A percentile compares a stretch with the other conserved stretches of the same genome.
Conservation (phyloP, 2,329 filamentous ascomycete genomes). For the Colletotrichum abscissum region DNA sequence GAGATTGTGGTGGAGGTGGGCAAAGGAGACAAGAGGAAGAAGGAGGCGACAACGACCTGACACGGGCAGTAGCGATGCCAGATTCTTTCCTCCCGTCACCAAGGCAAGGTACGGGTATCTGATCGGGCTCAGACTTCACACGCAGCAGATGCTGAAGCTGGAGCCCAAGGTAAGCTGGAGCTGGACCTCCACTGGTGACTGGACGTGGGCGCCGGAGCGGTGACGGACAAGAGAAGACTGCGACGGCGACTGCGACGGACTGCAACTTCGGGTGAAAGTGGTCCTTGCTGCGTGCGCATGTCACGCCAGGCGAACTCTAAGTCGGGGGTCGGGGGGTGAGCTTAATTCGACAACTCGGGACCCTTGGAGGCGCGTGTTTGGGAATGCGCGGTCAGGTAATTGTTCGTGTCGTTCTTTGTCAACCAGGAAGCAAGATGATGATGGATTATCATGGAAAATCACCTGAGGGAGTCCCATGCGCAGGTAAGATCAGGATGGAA, state of each 20-base stretch:
- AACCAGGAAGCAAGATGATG: neutral
- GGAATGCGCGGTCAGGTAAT: neutral
- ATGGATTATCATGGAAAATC: neutral
- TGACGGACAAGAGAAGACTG: neutral
- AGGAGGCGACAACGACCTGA: neutral
- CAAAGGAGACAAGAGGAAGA: neutral
- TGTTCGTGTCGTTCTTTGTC: neutral
- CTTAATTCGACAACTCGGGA: conserved; percentile 32
- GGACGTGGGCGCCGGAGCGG: neutral
- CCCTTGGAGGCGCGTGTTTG: neutral
- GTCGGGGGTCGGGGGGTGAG: conserved; percentile 25
- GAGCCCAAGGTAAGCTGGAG: too few species aligned
- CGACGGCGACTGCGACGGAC: conserved; percentile 1
- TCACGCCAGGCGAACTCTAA: conserved; percentile 22
- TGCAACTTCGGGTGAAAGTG: conserved; percentile 34
- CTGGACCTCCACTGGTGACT: too few species aligned
- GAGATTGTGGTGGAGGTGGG: neutral
- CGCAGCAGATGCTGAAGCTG: neutral
- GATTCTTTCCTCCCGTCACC: neutral
- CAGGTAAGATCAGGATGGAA: neutral
- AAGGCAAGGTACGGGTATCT: neutral
- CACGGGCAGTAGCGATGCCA: neutral
- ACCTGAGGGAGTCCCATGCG: neutral
- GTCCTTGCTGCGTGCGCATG: conserved; percentile 19
- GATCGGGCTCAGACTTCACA: neutral